These are phyloP conservation scores for Tuber microsphaerosporum DNA, from an alignment of 495 filamentous ascomycete genomes.

Conservation along the genomic window DNA sequence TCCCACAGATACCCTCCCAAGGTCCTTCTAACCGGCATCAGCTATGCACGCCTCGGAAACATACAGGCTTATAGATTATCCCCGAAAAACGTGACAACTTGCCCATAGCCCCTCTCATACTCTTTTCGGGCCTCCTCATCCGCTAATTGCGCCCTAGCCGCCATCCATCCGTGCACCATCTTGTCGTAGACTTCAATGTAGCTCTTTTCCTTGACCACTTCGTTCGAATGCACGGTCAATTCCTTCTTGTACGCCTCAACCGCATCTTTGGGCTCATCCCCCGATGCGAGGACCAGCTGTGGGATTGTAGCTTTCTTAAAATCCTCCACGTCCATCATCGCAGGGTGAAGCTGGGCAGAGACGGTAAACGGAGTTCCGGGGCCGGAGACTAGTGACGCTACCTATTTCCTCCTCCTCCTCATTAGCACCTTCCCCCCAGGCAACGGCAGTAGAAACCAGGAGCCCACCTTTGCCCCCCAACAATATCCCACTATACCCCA, in stretches of 20 bases:
- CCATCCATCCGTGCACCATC: conserved; percentile 61
- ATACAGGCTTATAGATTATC: conserved; percentile 1
- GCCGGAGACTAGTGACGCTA: conserved; percentile 55
- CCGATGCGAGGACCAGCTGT: conserved; percentile 51
- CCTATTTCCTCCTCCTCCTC: conserved; percentile 37
- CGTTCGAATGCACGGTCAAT: conserved; percentile 33
- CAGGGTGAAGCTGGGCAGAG: conserved; percentile 69
- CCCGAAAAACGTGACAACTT: conserved; percentile 21
- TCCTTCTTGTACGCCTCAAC: conserved; percentile 46
- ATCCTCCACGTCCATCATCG: conserved; percentile 72
- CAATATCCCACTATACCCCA: conserved; percentile 92
- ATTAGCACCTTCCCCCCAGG: background rate
- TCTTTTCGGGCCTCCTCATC: conserved; percentile 49
- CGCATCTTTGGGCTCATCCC: conserved; percentile 48
- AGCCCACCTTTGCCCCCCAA: conserved; percentile 79
- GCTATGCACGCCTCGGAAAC: background rate
- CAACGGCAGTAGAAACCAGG: conserved; percentile 28
- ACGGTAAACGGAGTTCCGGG: conserved; percentile 60
- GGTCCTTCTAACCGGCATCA: background rate
- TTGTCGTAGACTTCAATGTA: conserved; percentile 50
- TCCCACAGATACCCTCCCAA: background rate
- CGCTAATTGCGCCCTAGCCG: conserved; percentile 51
- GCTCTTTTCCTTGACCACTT: conserved; percentile 40
- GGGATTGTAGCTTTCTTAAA: conserved; percentile 49
- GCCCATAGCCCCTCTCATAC: conserved; percentile 48